Conservation (phyloP, 2,329 filamentous ascomycete genomes). For the Xylaria multiplex region DNA sequence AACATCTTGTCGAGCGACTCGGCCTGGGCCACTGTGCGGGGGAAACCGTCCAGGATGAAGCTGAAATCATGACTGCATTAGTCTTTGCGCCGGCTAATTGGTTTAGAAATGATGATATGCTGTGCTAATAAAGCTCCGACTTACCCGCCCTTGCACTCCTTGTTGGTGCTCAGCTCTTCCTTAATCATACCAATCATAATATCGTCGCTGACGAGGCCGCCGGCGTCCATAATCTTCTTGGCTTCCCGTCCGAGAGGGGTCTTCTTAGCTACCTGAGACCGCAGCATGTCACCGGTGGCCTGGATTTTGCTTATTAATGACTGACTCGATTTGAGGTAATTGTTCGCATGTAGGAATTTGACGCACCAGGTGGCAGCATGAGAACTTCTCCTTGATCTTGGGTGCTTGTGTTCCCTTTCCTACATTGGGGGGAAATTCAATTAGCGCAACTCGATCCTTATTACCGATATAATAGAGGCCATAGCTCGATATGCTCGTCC, state of each 20-base stretch:
- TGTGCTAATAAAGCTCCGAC: constrained; percentile 27
- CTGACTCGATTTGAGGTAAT: constrained; percentile 32
- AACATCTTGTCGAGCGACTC: constrained; percentile 97
- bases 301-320: constrained; percentile 51
- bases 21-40: constrained; percentile 93
- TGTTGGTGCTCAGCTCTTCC: constrained; percentile 92
- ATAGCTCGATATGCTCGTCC: constrained; percentile 8
- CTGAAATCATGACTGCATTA: constrained; percentile 58
- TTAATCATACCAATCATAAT: constrained; percentile 99
- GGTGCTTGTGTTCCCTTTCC: constrained; percentile 99
- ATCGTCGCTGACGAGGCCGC: constrained; percentile 96
- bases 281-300: constrained; percentile 99
- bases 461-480: neutral
- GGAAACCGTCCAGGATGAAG: constrained; percentile 99
- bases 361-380: constrained; percentile 93
- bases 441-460: constrained; percentile 37
- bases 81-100: constrained; percentile 36
- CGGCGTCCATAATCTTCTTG: constrained; percentile 99
- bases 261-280: constrained; percentile 98
- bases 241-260: constrained; percentile 92
- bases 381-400: constrained; percentile 97
- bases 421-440: constrained; percentile 52
- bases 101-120: neutral
- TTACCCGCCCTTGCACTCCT: constrained; percentile 96
- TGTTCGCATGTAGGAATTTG: constrained; percentile 26